Evolutionary conservation across 1,139 yeast species (phyloP).

Genomic region (Geotrichum europaeum): DNA sequence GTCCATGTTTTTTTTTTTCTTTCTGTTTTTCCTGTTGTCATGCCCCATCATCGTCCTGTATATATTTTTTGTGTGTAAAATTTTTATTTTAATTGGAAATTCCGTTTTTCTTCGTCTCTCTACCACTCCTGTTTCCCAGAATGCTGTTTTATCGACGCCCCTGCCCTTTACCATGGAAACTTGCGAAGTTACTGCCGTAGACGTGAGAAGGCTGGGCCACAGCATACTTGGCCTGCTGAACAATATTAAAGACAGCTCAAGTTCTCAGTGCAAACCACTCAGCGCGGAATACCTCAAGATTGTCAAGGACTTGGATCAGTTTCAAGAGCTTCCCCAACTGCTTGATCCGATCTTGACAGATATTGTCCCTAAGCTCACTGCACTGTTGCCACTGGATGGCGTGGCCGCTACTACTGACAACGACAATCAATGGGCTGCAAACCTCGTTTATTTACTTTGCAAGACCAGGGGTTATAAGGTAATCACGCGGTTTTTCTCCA

Average conservation of each 20-base stretch:
- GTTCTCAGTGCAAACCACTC: not conserved
- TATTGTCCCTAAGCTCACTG: constrained; percentile 22
- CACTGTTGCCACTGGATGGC: constrained; percentile 12
- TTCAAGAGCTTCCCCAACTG: constrained; percentile 36
- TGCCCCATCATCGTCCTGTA: not conserved
- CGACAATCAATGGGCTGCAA: not conserved
- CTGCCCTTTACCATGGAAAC: not conserved
- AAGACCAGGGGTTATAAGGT: constrained; percentile 64
- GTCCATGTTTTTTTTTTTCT: not conserved
- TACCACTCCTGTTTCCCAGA: not conserved
- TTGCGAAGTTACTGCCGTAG: not conserved
- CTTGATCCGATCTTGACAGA: constrained; percentile 31
- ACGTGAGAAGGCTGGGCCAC: not conserved
- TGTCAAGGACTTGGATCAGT: constrained; percentile 16
- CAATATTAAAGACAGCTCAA: not conserved
- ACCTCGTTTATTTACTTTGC: constrained; percentile 48
- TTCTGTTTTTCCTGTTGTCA: not conserved
- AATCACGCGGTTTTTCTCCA: constrained; percentile 51
- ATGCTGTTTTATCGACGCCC: not conserved
- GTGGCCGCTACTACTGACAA: constrained; percentile 8
- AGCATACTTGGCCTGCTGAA: not conserved
- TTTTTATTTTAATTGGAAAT: not conserved
- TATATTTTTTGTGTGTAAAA: not conserved
- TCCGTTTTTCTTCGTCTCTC: not conserved
- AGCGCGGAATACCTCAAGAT: not conserved